Base-by-base conservation (phyloP, 495 filamentous ascomycete species). In the Venustampulla echinocandica region DNA sequence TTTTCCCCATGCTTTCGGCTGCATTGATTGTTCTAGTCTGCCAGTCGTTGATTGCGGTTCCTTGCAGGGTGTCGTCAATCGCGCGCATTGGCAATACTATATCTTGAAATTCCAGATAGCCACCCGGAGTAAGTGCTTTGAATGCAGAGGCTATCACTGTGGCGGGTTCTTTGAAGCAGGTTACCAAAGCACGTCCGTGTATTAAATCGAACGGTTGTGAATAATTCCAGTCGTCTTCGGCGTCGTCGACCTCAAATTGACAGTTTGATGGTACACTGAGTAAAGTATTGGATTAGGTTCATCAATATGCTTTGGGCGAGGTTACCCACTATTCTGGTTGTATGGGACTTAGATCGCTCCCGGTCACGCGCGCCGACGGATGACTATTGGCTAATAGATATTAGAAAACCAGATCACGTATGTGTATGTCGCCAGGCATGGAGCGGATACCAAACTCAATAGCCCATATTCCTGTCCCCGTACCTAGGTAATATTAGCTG, bases 161-260 rank as follows among this genome's bases (percentile, higher is more conserved):
- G 15, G 14, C 21, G 14, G 34, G 32, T 11, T 47, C 44, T 47
- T 39, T 37, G 33, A 47, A 47, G 14, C 33, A 47, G 17, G 44
- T 37, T 4, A 39, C 10, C 3, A 47, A 22, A 11, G 44, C 44
- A 3, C 75, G 70, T 9, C 63, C 62, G 50, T 79, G 75, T 43
- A 80, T 67, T 46, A 66, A 72, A 55, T 78, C 67, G 52, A 73
- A 79, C 13, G 60, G 51, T 10, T 64, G 53, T 27, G 51, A 52
- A 45, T 68, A 76, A 0, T 64, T 48, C 76, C 76, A 80, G 5
- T 71, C 62, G 33, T 75, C 67, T 57, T 77, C 75, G 1, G 67
- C 73, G 48, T 79, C 72, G 47, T 73, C 70, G 37, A 79, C 65
- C 19, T 72, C 55, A 55, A 79, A 79, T 17, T 46, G 52, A 28